Conservation (phyloP, 2,329 filamentous ascomycete species). For the Hypocrella siamensis region DNA sequence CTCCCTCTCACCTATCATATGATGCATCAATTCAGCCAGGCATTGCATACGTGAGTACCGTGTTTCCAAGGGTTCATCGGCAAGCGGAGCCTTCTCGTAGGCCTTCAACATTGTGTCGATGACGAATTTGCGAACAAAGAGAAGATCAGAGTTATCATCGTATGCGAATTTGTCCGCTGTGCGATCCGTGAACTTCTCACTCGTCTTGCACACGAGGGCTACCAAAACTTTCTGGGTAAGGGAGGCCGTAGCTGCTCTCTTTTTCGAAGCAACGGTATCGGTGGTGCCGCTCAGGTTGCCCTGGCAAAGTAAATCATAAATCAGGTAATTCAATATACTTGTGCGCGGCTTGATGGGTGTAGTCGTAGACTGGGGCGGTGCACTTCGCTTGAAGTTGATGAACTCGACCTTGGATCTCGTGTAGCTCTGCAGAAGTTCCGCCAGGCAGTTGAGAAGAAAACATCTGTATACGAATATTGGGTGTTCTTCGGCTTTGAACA, state of each 20-base stretch:
- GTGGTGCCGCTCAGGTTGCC: conserved; percentile 49
- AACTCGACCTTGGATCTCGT: conserved; percentile 95
- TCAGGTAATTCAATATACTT: conserved; percentile 82
- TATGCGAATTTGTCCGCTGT: conserved; percentile 42
- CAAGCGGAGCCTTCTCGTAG: conserved; percentile 73
- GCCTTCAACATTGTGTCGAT: conserved; percentile 84
- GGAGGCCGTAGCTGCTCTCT: conserved; percentile 67
- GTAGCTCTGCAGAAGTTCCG: conserved; percentile 82
- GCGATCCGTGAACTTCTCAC: conserved; percentile 52
- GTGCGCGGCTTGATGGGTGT: conserved; percentile 92
- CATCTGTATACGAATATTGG: conserved; percentile 94
- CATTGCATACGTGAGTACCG: conserved; percentile 81
- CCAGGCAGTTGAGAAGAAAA: conserved; percentile 82
- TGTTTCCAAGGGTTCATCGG: conserved; percentile 63
- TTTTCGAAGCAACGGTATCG: conserved; percentile 66
- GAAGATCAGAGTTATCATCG: conserved; percentile 68
- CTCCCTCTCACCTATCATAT: conserved; percentile 73
- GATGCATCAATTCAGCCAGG: conserved; percentile 80
- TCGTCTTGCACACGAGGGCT: conserved; percentile 75
- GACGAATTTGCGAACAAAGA: conserved; percentile 89
- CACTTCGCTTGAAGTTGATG: conserved; percentile 94
- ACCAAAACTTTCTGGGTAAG: conserved; percentile 81
- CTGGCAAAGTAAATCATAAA: conserved; percentile 57
- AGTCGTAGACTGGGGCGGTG: conserved; percentile 63
- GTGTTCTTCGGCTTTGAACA: conserved; percentile 85